Base-by-base conservation (phyloP, 129 eudicot genomes). In the Centrapalus pauciflorus region DNA sequence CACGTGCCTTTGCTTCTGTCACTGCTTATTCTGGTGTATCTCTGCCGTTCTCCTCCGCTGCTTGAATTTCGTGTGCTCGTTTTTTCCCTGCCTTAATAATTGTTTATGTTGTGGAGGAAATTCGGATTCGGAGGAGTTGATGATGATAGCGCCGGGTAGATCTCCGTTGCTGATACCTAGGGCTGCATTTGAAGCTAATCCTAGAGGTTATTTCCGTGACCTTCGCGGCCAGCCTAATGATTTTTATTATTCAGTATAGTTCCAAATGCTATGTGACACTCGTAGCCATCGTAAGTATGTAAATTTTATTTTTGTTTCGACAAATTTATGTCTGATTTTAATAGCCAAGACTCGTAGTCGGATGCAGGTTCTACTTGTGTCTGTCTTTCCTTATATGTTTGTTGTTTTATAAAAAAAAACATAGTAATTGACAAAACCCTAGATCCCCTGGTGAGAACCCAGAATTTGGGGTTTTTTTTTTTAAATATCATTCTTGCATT, bases 81-180 rank as follows among this genome's bases (percentile, higher is more conserved):
- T n/a, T n/a, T n/a, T n/a, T n/a, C n/a, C n/a, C n/a, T n/a, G n/a
- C n/a, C n/a, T n/a, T n/a, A n/a, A n/a, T n/a, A n/a, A n/a, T n/a
- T n/a, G n/a, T n/a, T n/a, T n/a, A n/a, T n/a, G n/a, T n/a, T 56
- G 51, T 28, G 37, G 11, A 24, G 35, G 21, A 4, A 43, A 25
- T 28, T 24, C 45, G 58, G n/a, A n/a, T n/a, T 4, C 21, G 30
- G 24, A 35, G 28, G 61, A 20, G 54, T 14, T 23, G 61, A 66
- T 50, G 71, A 66, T 66, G 71, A 50, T 25, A 30, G 71, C 61
- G 17, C 71, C 61, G 0, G 71, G 71, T 66, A 49, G 55, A 20
- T 33, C 71, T 4, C 28, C 48, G 3, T 4, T 34, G 23, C 19
- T 17, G 61, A 5, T 66, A 14, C 37, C 71, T 1, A 50, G 71